Conservation (phyloP, 139 green algal genomes). For the Trebouxia sp. region DNA sequence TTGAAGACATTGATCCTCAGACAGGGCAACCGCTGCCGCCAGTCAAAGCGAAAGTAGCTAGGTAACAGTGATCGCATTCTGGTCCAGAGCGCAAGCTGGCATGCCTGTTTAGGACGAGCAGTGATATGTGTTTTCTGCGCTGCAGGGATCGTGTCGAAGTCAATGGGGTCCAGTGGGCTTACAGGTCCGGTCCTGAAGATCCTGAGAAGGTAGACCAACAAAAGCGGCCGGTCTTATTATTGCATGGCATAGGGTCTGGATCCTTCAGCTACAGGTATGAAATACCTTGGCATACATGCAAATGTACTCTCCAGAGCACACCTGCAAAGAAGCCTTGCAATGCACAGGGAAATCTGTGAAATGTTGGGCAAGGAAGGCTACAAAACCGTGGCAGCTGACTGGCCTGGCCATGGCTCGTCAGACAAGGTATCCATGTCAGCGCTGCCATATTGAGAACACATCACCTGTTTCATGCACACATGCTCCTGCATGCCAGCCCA, state of each 20-base stretch:
- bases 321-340: background rate
- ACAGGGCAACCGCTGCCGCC: background rate
- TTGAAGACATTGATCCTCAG: constrained; percentile 16
- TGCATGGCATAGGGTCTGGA: constrained; percentile 70
- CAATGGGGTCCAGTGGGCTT: constrained; percentile 53
- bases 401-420: constrained; percentile 65
- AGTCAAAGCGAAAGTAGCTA: background rate
- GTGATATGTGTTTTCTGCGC: too few relatives aligned
- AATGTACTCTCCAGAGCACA: too few relatives aligned
- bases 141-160: background rate
- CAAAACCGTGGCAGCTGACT: constrained; percentile 69
- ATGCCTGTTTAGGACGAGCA: too few relatives aligned
- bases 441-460: too few relatives aligned
- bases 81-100: too few relatives aligned
- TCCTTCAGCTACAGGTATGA: constrained; percentile 66
- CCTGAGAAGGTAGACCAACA: background rate
- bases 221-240: constrained; percentile 60
- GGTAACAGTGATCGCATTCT: background rate
- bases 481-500: background rate
- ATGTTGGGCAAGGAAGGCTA: constrained; percentile 65
- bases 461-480: too few relatives aligned
- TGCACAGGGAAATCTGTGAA: constrained; percentile 50
- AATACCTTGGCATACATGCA: background rate
- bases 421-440: constrained; percentile 44
- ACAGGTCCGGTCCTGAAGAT: constrained; percentile 47